Evolutionary conservation across 2,329 filamentous ascomycete species (phyloP), one percentile per base, ranked within the genome.

Genomic region (Harringtonia lauricola): DNA sequence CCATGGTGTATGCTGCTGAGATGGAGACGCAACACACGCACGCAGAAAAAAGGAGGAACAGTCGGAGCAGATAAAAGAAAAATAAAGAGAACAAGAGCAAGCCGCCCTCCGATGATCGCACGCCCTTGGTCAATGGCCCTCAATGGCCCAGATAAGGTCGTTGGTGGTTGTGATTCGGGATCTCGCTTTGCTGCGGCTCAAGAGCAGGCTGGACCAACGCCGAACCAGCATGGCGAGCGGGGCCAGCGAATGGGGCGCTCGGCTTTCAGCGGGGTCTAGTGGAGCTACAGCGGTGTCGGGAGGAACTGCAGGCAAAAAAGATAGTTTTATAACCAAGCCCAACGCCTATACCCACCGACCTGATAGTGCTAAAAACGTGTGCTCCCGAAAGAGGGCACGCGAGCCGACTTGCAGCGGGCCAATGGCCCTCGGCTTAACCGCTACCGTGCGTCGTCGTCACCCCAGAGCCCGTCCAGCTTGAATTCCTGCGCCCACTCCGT

Each of bases 401-500:
- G 10, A 26, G 24, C 24, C 24, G 24, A n/a, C n/a, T n/a, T n/a
- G n/a, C n/a, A n/a, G n/a, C n/a, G n/a, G n/a, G n/a, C n/a, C n/a
- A n/a, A n/a, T n/a, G n/a, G n/a, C n/a, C 67, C 45, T 74, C 55
- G n/a, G 35, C 41, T 9, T 24, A 8, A 10, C 24, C 26, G 24
- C 10, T 26, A 10, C 10, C n/a, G 15, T 12, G 52, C 57, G 18
- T 53, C 59, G 22, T 58, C 79, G 58, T 87, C 81, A 12, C 86
- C 88, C 84, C 86, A 96, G 14, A 98, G 66, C 2, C 87, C 92
- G 49, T 95, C 92, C 9, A 98, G 72, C 68, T 90, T 89, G 65
- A 98, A 96, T 64, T 96, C 90, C 55, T 86, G 80, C 8, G 89
- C 86, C 88, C 90, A 94, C 60, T 94, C 82, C 12, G 83, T 85